phyloP scores from a whole-genome alignment of 2,329 filamentous ascomycete genomes.

The Cladosporium austrohemisphaericum region DNA sequence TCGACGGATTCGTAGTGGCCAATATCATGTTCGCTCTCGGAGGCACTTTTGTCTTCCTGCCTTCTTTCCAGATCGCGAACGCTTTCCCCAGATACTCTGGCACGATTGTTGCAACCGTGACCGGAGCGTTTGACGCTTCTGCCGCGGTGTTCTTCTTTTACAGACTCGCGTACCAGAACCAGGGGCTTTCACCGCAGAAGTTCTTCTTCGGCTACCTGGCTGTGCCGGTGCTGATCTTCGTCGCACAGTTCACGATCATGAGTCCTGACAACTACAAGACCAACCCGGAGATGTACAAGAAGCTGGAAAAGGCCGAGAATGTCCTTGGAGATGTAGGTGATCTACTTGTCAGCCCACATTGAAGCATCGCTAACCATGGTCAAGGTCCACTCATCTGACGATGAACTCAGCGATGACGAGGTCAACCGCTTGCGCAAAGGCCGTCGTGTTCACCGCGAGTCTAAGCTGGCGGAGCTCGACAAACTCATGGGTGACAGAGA shows the following conservation, averaged over 20 bases:
- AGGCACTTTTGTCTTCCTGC: slow-evolving; percentile 49
- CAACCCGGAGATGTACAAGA: slow-evolving; percentile 75
- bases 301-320: slow-evolving; percentile 68
- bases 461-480: slow-evolving; percentile 68
- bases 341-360: not conserved
- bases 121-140: slow-evolving; percentile 49
- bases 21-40: slow-evolving; percentile 48
- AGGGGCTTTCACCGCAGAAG: slow-evolving; percentile 42
- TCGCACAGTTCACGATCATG: slow-evolving; percentile 44
- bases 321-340: slow-evolving; percentile 35
- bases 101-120: slow-evolving; percentile 46
- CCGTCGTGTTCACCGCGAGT: slow-evolving; percentile 59
- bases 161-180: slow-evolving; percentile 45
- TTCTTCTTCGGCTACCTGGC: slow-evolving; percentile 48
- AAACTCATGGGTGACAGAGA: slow-evolving; percentile 65
- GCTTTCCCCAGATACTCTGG: slow-evolving; percentile 48
- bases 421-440: slow-evolving; percentile 51
- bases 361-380: too few relatives aligned
- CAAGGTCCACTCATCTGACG: slow-evolving; percentile 53
- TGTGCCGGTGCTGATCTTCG: slow-evolving; percentile 43
- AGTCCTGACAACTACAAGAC: slow-evolving; percentile 42
- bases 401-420: slow-evolving; percentile 53
- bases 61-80: slow-evolving; percentile 49
- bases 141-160: slow-evolving; percentile 48
- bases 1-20: slow-evolving; percentile 61